Conservation (phyloP, 1,284 basidiomycete genomes). For the Cerioporus squamosus region DNA sequence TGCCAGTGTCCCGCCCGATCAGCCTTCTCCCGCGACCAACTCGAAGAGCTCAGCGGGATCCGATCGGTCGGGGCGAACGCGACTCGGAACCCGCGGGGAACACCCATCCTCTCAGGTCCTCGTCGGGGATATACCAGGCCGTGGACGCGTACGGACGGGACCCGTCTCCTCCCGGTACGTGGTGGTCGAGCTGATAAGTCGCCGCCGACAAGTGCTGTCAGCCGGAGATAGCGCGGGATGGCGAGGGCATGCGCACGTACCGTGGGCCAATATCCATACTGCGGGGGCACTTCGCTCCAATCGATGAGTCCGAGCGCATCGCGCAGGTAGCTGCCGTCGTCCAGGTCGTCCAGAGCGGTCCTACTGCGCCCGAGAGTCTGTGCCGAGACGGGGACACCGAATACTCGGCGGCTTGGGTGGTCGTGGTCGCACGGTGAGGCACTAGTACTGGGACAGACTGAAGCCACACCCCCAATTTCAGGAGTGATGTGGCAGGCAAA, state of each 20-base stretch:
- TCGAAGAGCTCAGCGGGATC: not conserved
- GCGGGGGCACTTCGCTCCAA: conserved; percentile 6
- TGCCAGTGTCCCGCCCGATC: too few species aligned
- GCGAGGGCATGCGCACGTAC: not conserved
- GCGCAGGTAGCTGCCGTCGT: conserved; percentile 3
- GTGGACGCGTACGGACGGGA: not conserved
- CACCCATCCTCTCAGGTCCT: not conserved
- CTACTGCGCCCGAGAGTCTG: not conserved
- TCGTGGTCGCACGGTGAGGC: too few species aligned
- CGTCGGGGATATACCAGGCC: conserved; percentile 3
- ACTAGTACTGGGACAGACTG: too few species aligned
- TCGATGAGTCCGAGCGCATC: conserved; percentile 1
- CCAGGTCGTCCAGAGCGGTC: not conserved
- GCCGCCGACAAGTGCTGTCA: not conserved
- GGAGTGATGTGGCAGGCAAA: too few species aligned
- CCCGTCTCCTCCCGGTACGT: not conserved
- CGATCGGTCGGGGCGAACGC: not conserved
- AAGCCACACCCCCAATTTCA: too few species aligned
- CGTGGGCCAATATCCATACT: conserved; percentile 1
- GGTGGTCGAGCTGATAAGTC: not conserved
- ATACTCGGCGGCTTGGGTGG: not conserved
- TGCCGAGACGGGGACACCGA: not conserved
- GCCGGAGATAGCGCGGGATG: not conserved
- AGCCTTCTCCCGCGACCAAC: conserved; percentile 8
- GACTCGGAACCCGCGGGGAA: not conserved